Conservation (phyloP, 768 basidiomycete genomes). For the Plicaturopsis crispa region DNA sequence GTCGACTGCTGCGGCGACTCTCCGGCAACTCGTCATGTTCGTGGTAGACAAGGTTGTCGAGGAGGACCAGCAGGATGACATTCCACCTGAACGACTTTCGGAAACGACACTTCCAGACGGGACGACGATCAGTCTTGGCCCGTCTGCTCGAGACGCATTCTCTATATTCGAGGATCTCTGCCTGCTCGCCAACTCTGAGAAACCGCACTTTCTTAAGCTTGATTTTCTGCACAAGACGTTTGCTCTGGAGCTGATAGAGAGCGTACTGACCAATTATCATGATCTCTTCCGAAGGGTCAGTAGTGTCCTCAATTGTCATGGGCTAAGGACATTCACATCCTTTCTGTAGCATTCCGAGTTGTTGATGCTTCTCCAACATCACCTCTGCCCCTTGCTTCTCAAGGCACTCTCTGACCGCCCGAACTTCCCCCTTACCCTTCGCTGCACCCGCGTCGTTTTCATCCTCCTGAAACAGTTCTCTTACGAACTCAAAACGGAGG, state of each 20-base stretch:
- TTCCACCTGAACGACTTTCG: conserved; percentile 12
- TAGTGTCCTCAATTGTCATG: conserved; percentile 1
- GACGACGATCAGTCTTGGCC: conserved; percentile 50
- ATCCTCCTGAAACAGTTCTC: conserved; percentile 89
- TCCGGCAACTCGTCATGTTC: conserved; percentile 96
- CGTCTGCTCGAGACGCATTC: conserved; percentile 79
- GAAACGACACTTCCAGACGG: conserved; percentile 64
- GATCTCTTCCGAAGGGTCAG: conserved; percentile 74
- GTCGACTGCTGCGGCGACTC: conserved; percentile 92
- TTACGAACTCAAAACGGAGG: conserved; percentile 68
- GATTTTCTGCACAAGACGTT: conserved; percentile 87
- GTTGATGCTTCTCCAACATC: conserved; percentile 78
- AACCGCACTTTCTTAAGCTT: conserved; percentile 75
- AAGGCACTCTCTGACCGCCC: conserved; percentile 79
- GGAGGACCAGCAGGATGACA: conserved; percentile 49
- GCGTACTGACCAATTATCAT: conserved; percentile 89
- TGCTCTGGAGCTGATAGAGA: conserved; percentile 94
- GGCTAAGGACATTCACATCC: conserved; percentile 1
- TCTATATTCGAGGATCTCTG: conserved; percentile 91
- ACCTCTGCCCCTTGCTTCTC: conserved; percentile 85
- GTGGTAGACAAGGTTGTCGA: conserved; percentile 90
- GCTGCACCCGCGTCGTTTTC: conserved; percentile 91
- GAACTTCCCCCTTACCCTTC: conserved; percentile 80
- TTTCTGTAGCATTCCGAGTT: conserved; percentile 65
- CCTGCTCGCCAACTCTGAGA: conserved; percentile 76